phyloP scores from a whole-genome alignment of 2,329 filamentous ascomycete genomes.

The Colletotrichum higginsianum region DNA sequence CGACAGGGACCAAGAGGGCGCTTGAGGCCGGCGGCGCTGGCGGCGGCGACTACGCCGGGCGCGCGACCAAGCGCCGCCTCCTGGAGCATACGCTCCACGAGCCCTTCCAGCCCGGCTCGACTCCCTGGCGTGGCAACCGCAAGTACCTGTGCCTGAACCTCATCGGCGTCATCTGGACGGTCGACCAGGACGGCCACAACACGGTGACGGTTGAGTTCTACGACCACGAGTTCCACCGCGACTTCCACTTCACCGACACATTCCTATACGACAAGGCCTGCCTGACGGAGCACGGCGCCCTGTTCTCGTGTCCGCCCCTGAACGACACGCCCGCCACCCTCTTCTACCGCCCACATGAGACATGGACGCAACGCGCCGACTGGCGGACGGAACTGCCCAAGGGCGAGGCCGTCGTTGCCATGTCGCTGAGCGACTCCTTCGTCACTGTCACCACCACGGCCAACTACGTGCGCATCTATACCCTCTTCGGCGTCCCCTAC shows the following conservation, averaged over 20 bases:
- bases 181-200: constrained; percentile 93
- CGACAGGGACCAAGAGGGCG: constrained; percentile 69
- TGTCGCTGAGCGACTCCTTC: constrained; percentile 93
- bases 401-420: constrained; percentile 88
- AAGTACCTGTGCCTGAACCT: constrained; percentile 95
- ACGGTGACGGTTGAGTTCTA: constrained; percentile 99
- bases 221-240: constrained; percentile 90
- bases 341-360: constrained; percentile 98
- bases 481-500: constrained; percentile 90
- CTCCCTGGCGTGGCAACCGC: constrained; percentile 94
- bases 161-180: constrained; percentile 95
- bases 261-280: constrained; percentile 98
- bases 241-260: constrained; percentile 98
- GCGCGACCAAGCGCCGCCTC: constrained; percentile 64
- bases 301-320: constrained; percentile 84
- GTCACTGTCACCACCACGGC: constrained; percentile 89
- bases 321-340: constrained; percentile 77
- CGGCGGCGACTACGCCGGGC: constrained; percentile 53
- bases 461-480: constrained; percentile 93
- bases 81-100: constrained; percentile 80
- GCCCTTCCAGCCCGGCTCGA: constrained; percentile 93
- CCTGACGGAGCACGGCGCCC: constrained; percentile 84
- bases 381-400: constrained; percentile 91
- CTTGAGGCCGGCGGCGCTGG: constrained; percentile 66
- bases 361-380: constrained; percentile 91